These are phyloP conservation scores for Agastache rugosa DNA, from an alignment of 257 asterid species.

Conservation along the genomic window DNA sequence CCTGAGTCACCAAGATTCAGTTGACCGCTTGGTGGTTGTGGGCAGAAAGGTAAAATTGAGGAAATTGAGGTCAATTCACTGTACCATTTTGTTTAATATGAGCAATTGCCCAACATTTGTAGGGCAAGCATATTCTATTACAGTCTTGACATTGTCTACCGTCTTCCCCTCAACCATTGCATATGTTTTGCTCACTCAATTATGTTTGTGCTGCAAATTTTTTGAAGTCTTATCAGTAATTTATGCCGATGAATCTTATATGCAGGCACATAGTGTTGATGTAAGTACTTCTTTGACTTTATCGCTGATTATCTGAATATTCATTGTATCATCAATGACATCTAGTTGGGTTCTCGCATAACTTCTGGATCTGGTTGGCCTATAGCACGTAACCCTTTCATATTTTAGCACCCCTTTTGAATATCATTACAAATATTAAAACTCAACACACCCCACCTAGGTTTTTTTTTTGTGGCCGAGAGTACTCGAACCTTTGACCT, in stretches of 20 bases:
- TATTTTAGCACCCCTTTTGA: constrained; percentile 12
- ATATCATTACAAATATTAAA: too few relatives aligned
- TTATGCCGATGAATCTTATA: background rate
- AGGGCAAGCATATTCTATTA: constrained; percentile 37
- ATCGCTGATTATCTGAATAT: constrained; percentile 1
- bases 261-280: constrained; percentile 17
- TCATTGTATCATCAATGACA: constrained; percentile 5
- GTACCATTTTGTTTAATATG: constrained; percentile 39
- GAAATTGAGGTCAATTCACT: constrained; percentile 40
- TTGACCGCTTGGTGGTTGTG: constrained; percentile 51
- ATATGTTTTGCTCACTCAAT: constrained; percentile 17
- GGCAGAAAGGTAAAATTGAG: constrained; percentile 65
- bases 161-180: constrained; percentile 3
- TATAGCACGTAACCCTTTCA: background rate
- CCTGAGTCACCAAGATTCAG: constrained; percentile 48
- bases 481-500: too few relatives aligned
- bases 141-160: constrained; percentile 24
- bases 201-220: constrained; percentile 17
- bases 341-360: background rate
- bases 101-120: constrained; percentile 39
- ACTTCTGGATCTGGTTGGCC: constrained; percentile 10
- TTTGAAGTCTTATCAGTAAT: constrained; percentile 1
- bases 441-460: too few relatives aligned
- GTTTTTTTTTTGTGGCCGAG: too few relatives aligned
- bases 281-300: constrained; percentile 3